Evolutionary conservation across 345 rosid species (phyloP).

Genomic region (Syzygium aromaticum): DNA sequence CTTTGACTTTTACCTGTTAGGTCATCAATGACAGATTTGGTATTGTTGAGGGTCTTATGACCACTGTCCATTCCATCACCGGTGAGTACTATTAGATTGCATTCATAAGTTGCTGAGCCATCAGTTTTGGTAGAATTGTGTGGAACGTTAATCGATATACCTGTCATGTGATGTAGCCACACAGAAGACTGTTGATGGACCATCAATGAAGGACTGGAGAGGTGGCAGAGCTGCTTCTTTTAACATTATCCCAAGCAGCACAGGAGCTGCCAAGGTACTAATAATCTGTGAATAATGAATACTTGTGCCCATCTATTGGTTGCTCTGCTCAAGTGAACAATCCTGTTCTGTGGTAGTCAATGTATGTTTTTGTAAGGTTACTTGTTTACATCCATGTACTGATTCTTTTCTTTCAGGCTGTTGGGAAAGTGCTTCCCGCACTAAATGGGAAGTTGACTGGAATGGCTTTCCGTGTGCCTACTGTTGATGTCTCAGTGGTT

Average conservation of each 20-base stretch:
- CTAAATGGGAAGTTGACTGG: conserved; percentile 61
- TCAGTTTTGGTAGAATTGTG: background rate
- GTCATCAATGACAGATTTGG: conserved; percentile 58
- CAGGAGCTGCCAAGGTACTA: conserved; percentile 68
- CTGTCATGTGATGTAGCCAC: conserved; percentile 24
- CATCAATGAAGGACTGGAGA: conserved; percentile 81
- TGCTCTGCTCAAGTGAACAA: background rate
- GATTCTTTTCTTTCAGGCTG: conserved; percentile 27
- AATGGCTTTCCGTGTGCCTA: conserved; percentile 71
- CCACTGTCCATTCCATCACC: conserved; percentile 65
- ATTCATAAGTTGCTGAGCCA: background rate
- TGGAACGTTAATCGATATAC: background rate
- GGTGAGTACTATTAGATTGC: conserved; percentile 9
- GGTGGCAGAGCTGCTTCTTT: conserved; percentile 76
- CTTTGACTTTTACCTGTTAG: conserved; percentile 8
- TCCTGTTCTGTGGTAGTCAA: background rate
- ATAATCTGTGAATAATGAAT: background rate
- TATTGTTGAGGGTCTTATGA: conserved; percentile 72
- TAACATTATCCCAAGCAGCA: conserved; percentile 69
- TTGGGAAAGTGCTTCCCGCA: conserved; percentile 53
- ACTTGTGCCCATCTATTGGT: background rate
- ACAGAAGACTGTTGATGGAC: conserved; percentile 71
- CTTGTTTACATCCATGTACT: background rate
- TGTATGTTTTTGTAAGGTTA: background rate
- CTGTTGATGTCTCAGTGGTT: conserved; percentile 68